Base-by-base conservation (phyloP, 1,284 basidiomycete species). In the Ceratobasidium sp. region DNA sequence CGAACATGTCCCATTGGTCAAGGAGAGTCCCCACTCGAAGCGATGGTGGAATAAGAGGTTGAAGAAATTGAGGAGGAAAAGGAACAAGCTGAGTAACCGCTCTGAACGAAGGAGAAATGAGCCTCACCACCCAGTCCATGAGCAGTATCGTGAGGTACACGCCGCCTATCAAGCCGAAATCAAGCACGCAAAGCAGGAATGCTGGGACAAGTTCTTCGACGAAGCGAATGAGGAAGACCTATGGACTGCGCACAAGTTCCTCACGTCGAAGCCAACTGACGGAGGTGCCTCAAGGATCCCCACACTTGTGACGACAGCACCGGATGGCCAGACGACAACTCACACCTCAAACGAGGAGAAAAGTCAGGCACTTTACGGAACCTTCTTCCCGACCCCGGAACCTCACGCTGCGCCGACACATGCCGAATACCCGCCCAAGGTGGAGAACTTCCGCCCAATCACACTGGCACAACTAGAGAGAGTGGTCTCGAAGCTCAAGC, bases 301-400 rank as follows among this genome's bases (percentile, higher is more conserved):
- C 0, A 63, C 62, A 13, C 73, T 75, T 0, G 16, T 13, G 9
- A 35, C 23, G 1, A 43, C 23, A 23, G 28, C 30, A 0, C 14
- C 35, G 21, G n/a, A 46, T 14, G 72, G 62, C 4, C 23, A 9
- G 1, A 4, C 28, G 6, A 1, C 16, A 1, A 13, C 9, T 13
- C 16, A 18, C 16, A 23, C 16, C 11, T 32, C 61, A 1, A 58
- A 75, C 35, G 70, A 21, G 4, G 74, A 64, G 7, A 76, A 76
- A 47, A 35, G 72, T 30, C 1, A 11, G 14, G 61, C 70, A 9
- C 30, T 76, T 11, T 54, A 59, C 23, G 41, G 61, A 0, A 43
- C 72, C 13, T 76, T 75, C 55, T 76, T 76, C 75, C 75, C 74
- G n/a, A 43, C 57, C 1, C 72, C 74, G 5, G n/a, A 21, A 13